Evolutionary conservation across 371 early-diverging fungal species (phyloP).

Genomic region (Mucor velutinosus): DNA sequence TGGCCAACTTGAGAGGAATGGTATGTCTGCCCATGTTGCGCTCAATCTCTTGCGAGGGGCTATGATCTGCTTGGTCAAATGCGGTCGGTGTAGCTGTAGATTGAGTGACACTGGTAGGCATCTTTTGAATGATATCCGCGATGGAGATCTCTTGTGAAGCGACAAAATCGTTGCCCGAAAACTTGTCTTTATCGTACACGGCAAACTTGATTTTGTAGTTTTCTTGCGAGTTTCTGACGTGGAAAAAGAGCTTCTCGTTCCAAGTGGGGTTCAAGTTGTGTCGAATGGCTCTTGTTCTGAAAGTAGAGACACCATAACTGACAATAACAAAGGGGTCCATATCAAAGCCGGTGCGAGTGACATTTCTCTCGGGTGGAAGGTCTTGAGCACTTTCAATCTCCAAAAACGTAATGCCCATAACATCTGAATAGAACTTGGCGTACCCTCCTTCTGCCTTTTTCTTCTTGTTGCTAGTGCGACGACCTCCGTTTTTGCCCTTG

Average conservation of each 20-base stretch:
- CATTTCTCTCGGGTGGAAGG: conserved; percentile 62
- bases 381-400: conserved; percentile 66
- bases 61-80: neutral
- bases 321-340: conserved; percentile 88
- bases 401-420: conserved; percentile 64
- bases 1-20: conserved; percentile 40
- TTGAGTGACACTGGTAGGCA: neutral
- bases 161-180: conserved; percentile 72
- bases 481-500: neutral
- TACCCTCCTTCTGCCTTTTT: neutral
- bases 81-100: neutral
- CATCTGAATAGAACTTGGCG: conserved; percentile 25
- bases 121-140: conserved; percentile 33
- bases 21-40: conserved; percentile 49
- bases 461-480: neutral
- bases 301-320: conserved; percentile 72
- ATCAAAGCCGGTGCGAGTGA: conserved; percentile 69
- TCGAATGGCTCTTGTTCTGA: conserved; percentile 66
- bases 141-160: conserved; percentile 59
- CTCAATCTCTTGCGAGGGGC: conserved; percentile 38
- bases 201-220: conserved; percentile 69
- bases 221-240: conserved; percentile 58
- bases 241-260: conserved; percentile 72
- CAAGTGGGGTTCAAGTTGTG: conserved; percentile 71
- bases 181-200: conserved; percentile 80